Base-by-base conservation (phyloP, 2,329 filamentous ascomycete species). In the Trichophyton mentagrophytes region DNA sequence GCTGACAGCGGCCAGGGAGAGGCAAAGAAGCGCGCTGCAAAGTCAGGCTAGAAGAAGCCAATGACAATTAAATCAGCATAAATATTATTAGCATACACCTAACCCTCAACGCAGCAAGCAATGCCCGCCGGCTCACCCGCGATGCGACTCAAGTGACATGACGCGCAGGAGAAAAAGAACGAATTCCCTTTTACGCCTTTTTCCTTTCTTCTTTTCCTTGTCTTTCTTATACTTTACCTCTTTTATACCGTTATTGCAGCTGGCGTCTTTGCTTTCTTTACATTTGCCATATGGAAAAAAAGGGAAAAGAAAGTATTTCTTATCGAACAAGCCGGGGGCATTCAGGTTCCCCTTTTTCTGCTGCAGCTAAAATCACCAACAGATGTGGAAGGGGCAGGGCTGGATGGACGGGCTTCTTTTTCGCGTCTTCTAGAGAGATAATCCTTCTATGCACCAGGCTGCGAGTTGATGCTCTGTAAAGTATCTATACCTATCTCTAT, bases 1-100 rank as follows among this genome's bases (percentile, higher is more conserved):
- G 77, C 88, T 53, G 86, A 85, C 68, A 90, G 93, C 80, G 86
- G 83, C 66, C 89, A 95, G 84, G 76, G 79, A 59, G 82, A 83
- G 70, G 78, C 80, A 59, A 84, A 82, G 74, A 85, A 85, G 80
- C 78, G 83, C 67, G 78, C 81, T 17, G 55, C 36, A 7, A 57
- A 57, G 55, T 40, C 55, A 15, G 36, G 55, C 27, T 44, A 57
- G 40, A 25, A 25, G 46, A 9, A 20, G 55, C 2, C 5, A 15
- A 3, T 6, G 22, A 22, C 30, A 30, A n/a, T 15, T 5, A 51
- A 25, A 27, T 27, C 7, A 36, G 22, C n/a, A 55, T 33, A 11
- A 36, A 55, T 36, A n/a, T 38, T 36, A n/a, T 38, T 6, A 33
- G 8, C 51, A 38, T 11, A 9, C 9, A 38, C 2, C 11, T 38